phyloP scores from a whole-genome alignment of 192 early-diverging fungal genomes.

The Diversispora epigaea region DNA sequence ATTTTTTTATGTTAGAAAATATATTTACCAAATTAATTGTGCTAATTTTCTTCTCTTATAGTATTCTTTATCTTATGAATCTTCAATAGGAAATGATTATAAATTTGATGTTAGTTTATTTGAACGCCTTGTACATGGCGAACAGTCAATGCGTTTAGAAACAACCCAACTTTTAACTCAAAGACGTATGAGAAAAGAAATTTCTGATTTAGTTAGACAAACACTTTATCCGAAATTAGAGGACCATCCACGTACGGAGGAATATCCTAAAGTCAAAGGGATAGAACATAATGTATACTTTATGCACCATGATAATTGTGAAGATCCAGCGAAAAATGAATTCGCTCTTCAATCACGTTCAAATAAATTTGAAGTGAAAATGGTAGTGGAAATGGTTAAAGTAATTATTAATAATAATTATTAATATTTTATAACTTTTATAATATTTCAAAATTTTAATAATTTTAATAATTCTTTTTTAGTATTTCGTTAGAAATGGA shows the following conservation, averaged over 20 bases:
- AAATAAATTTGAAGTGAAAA: conserved; percentile 50
- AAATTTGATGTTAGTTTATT: conserved; percentile 50
- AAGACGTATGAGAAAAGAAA: conserved; percentile 55
- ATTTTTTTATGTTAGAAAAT: background rate
- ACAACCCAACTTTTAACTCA: conserved; percentile 34
- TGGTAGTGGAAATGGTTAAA: conserved; percentile 47
- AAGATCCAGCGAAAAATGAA: conserved; percentile 39
- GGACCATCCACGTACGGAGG: conserved; percentile 38
- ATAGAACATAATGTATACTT: conserved; percentile 50
- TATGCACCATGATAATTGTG: conserved; percentile 47
- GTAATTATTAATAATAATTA: background rate
- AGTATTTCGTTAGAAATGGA: conserved; percentile 53
- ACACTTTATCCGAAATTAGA: conserved; percentile 48
- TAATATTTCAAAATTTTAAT: too few species aligned
- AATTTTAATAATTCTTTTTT: background rate
- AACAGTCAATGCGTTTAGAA: conserved; percentile 1
- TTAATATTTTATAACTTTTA: background rate
- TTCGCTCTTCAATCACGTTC: conserved; percentile 47
- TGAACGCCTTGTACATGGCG: conserved; percentile 39
- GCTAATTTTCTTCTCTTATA: background rate
- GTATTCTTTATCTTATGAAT: conserved; percentile 37
- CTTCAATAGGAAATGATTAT: conserved; percentile 40
- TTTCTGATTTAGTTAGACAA: conserved; percentile 47
- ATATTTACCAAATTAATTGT: background rate
- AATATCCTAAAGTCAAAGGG: conserved; percentile 42